These are phyloP conservation scores for Candida arabinofermentans DNA, from an alignment of 805 yeast species.

Conservation along the genomic window DNA sequence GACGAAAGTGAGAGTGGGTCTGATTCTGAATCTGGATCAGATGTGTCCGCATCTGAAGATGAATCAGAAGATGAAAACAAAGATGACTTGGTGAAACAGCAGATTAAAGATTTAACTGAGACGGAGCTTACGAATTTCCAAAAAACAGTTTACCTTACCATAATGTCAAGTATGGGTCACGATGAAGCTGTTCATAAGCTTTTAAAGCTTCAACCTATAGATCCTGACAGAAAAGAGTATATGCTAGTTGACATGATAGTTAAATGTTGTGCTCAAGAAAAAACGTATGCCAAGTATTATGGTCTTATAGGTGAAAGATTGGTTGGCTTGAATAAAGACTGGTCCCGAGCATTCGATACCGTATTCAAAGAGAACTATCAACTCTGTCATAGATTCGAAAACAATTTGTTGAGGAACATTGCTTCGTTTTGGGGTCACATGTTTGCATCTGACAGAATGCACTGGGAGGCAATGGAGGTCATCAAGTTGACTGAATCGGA, in stretches of 20 bases:
- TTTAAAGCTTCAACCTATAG: constrained; percentile 42
- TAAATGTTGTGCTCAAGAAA: constrained; percentile 80
- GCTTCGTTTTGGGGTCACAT: constrained; percentile 86
- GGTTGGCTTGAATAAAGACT: constrained; percentile 43
- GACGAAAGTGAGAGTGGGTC: constrained; percentile 26
- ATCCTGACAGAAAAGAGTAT: constrained; percentile 39
- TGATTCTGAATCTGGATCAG: constrained; percentile 4
- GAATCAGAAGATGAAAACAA: constrained; percentile 13
- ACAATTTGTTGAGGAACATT: constrained; percentile 69
- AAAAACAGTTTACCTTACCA: constrained; percentile 71
- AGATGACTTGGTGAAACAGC: constrained; percentile 19
- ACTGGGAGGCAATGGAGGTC: constrained; percentile 55
- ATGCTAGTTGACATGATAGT: constrained; percentile 69
- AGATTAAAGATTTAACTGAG: constrained; percentile 66
- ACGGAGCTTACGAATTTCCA: constrained; percentile 59
- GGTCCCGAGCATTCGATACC: constrained; percentile 53
- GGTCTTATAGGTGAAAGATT: constrained; percentile 74
- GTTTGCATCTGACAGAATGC: constrained; percentile 63
- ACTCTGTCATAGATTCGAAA: constrained; percentile 62
- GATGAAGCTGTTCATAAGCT: constrained; percentile 93
- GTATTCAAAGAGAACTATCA: constrained; percentile 56
- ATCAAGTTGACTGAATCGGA: constrained; percentile 63
- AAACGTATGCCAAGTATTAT: constrained; percentile 79
- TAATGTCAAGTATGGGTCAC: constrained; percentile 86
- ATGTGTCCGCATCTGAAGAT: constrained; percentile 22